phyloP scores from a whole-genome alignment of 352 stramenopile species.

The Phytophthora europaea region DNA sequence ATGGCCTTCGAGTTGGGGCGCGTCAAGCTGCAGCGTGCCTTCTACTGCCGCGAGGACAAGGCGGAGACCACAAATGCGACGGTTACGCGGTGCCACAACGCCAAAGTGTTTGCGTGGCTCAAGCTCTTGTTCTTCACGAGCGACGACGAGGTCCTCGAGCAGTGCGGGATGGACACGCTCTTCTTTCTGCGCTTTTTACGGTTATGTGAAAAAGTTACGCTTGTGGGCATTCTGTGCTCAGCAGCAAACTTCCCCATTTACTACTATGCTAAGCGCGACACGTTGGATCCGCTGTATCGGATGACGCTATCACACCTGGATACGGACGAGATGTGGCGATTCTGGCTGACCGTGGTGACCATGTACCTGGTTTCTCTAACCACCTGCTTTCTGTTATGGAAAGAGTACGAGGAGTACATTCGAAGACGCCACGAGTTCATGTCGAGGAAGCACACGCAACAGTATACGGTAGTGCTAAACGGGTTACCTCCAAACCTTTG shows the following conservation, averaged over 20 bases:
- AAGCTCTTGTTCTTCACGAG: conserved; percentile 61
- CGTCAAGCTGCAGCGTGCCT: conserved; percentile 64
- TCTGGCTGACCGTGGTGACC: conserved; percentile 68
- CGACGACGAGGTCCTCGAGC: conserved; percentile 76
- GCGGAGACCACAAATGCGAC: conserved; percentile 60
- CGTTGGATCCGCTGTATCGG: conserved; percentile 55
- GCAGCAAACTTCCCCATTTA: conserved; percentile 83
- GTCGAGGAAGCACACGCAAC: conserved; percentile 62
- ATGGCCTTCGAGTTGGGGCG: conserved; percentile 75
- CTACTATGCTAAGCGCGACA: conserved; percentile 58
- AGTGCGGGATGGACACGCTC: conserved; percentile 83
- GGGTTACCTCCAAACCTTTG: conserved; percentile 77
- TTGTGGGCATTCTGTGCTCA: conserved; percentile 67
- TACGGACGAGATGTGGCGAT: conserved; percentile 62
- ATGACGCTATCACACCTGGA: conserved; percentile 80
- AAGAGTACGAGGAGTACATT: conserved; percentile 82
- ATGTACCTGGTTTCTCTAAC: conserved; percentile 76
- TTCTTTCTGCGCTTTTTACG: conserved; percentile 84
- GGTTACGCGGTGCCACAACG: conserved; percentile 46
- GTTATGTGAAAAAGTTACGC: conserved; percentile 78
- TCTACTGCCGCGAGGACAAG: conserved; percentile 79
- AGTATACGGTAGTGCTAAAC: conserved; percentile 86
- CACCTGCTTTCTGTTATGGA: conserved; percentile 72
- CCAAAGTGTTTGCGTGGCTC: conserved; percentile 65
- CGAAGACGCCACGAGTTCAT: conserved; percentile 83